A percentile compares a stretch with the other conserved stretches of the same genome.
Evolutionary conservation across 257 asterid species (phyloP).

Genomic region (Ilex asprella): DNA sequence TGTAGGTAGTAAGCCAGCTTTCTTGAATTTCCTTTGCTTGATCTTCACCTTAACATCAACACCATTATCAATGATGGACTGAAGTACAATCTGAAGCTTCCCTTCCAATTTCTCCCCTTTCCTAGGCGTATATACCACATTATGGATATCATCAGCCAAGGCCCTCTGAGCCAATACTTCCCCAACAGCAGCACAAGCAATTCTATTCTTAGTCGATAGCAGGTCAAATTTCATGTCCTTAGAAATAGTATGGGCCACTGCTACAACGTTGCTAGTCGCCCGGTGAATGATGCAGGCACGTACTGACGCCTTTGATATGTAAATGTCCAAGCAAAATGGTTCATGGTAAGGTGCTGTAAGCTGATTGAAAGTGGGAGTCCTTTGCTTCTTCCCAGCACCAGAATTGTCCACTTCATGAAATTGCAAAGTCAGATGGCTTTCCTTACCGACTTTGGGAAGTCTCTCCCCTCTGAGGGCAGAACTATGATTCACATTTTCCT

Average conservation of each 20-base stretch:
- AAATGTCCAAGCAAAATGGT: slow-evolving; percentile 78
- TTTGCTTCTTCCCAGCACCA: slow-evolving; percentile 28
- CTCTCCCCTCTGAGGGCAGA: slow-evolving; percentile 5
- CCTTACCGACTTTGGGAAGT: not conserved
- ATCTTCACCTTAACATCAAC: slow-evolving; percentile 68
- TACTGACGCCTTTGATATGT: slow-evolving; percentile 58
- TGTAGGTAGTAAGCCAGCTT: slow-evolving; percentile 16
- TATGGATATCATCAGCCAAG: slow-evolving; percentile 78
- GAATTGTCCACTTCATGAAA: slow-evolving; percentile 25
- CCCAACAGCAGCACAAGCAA: slow-evolving; percentile 58
- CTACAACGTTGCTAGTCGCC: slow-evolving; percentile 83
- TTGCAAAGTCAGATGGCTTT: slow-evolving; percentile 12
- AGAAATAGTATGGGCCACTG: slow-evolving; percentile 72
- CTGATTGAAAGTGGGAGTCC: slow-evolving; percentile 71
- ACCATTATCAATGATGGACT: slow-evolving; percentile 54
- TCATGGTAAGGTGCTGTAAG: slow-evolving; percentile 75
- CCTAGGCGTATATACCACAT: slow-evolving; percentile 66
- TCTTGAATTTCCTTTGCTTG: slow-evolving; percentile 56
- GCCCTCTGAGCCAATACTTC: slow-evolving; percentile 69
- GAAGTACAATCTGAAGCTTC: slow-evolving; percentile 62
- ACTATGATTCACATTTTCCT: slow-evolving; percentile 4
- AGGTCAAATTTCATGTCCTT: slow-evolving; percentile 82
- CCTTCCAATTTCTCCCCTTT: slow-evolving; percentile 67
- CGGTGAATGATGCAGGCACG: slow-evolving; percentile 83
- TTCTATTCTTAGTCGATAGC: slow-evolving; percentile 61